Evolutionary conservation across 345 rosid genomes (phyloP), one percentile per base, ranked within the genome.

Genomic region (Bruguiera gymnorhiza): DNA sequence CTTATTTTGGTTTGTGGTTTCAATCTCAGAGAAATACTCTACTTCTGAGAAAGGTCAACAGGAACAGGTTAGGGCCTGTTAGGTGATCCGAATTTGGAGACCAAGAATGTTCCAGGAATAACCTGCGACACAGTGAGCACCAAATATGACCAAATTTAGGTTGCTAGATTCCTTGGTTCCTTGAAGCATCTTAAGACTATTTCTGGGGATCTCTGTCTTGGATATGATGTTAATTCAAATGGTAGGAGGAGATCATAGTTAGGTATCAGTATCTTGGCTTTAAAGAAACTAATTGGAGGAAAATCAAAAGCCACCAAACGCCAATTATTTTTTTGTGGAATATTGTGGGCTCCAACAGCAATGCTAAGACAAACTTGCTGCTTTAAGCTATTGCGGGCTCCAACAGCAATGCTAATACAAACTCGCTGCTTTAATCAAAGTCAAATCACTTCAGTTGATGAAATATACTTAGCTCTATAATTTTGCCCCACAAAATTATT

Each of bases 401-500:
- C 51, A 39, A 19, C 27, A 26, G 58, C 68, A 46, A 69, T 66
- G 27, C 74, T 73, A 75, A 65, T 73, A 72, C 55, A 75, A 60
- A 59, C 65, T 26, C 60, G 63, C 64, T 67, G 77, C 70, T 70
- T 79, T 72, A 71, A 80, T 74, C 66, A 76, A 69, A 81, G 70
- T 68, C 74, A 70, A 80, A 78, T 85, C 86, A 54, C 68, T 55
- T 82, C 83, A 78, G 63, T 65, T 66, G 62, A 79, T 74, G 37
- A 69, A 71, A 39, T 60, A 72, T 60, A 67, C 52, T 74, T 77
- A 65, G 51, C 46, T 63, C 6, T 58, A 56, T 75, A 68, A 57
- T 70, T 43, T 67, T n/a, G 74, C 73, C 75, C 70, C 61, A 50
- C 67, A 67, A 74, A 70, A 78, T 75, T 70, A 75, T 74, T 71